Evolutionary conservation across 345 rosid genomes (phyloP).

Genomic region (Nephelium lappaceum): DNA sequence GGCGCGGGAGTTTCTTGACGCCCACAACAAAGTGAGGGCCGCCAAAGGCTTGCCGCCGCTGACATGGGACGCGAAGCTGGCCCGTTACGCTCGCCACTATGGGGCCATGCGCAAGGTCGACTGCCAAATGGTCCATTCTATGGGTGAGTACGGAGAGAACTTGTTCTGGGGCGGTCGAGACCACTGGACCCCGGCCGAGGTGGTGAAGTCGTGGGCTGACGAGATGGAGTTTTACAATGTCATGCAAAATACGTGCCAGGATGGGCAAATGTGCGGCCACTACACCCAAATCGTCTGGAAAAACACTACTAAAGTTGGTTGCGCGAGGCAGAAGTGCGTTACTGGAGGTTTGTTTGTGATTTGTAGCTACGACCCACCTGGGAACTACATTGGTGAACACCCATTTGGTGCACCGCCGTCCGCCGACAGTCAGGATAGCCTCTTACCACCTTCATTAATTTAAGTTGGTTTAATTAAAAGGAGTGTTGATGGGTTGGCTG

Average conservation of each 20-base stretch:
- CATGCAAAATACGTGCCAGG: constrained; percentile 18
- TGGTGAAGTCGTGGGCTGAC: constrained; percentile 43
- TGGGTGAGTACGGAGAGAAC: constrained; percentile 51
- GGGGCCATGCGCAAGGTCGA: constrained; percentile 12
- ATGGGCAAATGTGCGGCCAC: constrained; percentile 49
- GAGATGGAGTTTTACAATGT: constrained; percentile 37
- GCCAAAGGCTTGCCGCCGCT: constrained; percentile 34
- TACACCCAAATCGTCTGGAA: constrained; percentile 59
- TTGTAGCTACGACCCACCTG: constrained; percentile 52
- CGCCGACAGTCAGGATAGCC: background rate
- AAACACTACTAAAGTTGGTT: constrained; percentile 38
- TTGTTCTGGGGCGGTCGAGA: constrained; percentile 42
- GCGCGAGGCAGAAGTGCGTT: constrained; percentile 36
- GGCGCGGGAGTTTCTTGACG: constrained; percentile 30
- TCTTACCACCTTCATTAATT: background rate
- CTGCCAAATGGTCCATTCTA: constrained; percentile 48
- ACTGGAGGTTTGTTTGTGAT: constrained; percentile 31
- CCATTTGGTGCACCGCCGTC: constrained; percentile 29
- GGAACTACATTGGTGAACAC: constrained; percentile 40
- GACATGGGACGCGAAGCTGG: constrained; percentile 37
- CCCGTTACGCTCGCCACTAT: constrained; percentile 31
- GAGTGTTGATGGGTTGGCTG: background rate
- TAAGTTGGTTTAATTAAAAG: background rate
- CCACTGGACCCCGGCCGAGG: constrained; percentile 34
- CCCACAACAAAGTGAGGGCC: constrained; percentile 38